Evolutionary conservation across 371 early-diverging fungal genomes (phyloP).

Genomic region (Mortierella sp.): DNA sequence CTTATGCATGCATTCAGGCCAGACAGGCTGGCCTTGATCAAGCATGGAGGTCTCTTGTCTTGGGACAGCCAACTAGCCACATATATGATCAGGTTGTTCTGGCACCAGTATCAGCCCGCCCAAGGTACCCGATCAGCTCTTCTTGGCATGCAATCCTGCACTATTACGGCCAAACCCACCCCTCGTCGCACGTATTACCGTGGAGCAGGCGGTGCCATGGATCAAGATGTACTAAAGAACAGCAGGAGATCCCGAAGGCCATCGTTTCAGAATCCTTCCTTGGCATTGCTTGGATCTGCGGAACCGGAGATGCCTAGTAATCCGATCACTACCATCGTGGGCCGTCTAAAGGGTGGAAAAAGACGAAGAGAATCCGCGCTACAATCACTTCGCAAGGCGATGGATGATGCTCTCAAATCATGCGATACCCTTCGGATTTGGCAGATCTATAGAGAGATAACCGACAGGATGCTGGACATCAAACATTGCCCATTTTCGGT

Average conservation of each 20-base stretch:
- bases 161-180: not conserved
- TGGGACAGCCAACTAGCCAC: conserved; percentile 42
- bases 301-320: conserved; percentile 23
- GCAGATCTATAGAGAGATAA: conserved; percentile 32
- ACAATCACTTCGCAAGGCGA: conserved; percentile 4
- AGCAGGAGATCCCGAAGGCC: not conserved
- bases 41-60: conserved; percentile 7
- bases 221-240: conserved; percentile 1
- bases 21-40: conserved; percentile 15
- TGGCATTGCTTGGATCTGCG: conserved; percentile 34
- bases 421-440: conserved; percentile 34
- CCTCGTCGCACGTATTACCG: conserved; percentile 3
- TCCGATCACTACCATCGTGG: conserved; percentile 41
- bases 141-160: conserved; percentile 2
- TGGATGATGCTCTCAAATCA: conserved; percentile 33
- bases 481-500: not conserved
- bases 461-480: not conserved
- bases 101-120: conserved; percentile 9
- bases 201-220: not conserved
- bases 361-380: not conserved
- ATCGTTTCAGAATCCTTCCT: conserved; percentile 1
- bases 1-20: conserved; percentile 37
- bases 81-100: conserved; percentile 27
- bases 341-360: conserved; percentile 14
- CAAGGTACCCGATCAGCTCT: not conserved